phyloP scores from a whole-genome alignment of 495 filamentous ascomycete species.

The Antarctomyces pellizariae region DNA sequence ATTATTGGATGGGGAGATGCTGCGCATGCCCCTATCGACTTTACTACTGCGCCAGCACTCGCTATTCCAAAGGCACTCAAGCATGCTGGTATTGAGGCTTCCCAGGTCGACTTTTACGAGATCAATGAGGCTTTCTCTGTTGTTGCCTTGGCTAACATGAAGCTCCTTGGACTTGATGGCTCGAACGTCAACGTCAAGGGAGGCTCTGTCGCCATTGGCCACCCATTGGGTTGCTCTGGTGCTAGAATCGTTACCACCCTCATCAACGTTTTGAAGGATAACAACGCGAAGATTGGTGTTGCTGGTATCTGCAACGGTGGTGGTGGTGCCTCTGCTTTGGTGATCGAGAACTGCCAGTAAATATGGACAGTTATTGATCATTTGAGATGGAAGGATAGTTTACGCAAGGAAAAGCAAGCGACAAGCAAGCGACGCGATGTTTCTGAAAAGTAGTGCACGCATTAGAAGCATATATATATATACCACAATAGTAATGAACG shows the following conservation, averaged over 20 bases:
- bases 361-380: too few relatives aligned
- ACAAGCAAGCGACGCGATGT: too few relatives aligned
- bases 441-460: too few relatives aligned
- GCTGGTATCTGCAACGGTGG: conserved; percentile 97
- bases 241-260: conserved; percentile 85
- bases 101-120: conserved; percentile 76
- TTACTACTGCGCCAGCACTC: conserved; percentile 85
- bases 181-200: conserved; percentile 92
- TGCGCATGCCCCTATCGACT: conserved; percentile 69
- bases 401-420: too few relatives aligned
- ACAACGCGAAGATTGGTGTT: conserved; percentile 77
- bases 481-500: too few relatives aligned
- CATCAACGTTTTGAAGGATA: conserved; percentile 67
- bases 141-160: conserved; percentile 86
- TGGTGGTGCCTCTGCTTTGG: conserved; percentile 75
- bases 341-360: conserved; percentile 40
- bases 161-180: conserved; percentile 52
- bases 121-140: conserved; percentile 99
- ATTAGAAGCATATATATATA: too few relatives aligned
- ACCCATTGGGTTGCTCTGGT: conserved; percentile 81
- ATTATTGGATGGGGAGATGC: conserved; percentile 95
- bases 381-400: too few relatives aligned
- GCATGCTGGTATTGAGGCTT: conserved; percentile 58
- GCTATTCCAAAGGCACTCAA: conserved; percentile 91
- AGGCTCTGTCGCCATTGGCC: conserved; percentile 85